Conservation (phyloP, 75 land plant species). For the Selaginella moellendorffii region DNA sequence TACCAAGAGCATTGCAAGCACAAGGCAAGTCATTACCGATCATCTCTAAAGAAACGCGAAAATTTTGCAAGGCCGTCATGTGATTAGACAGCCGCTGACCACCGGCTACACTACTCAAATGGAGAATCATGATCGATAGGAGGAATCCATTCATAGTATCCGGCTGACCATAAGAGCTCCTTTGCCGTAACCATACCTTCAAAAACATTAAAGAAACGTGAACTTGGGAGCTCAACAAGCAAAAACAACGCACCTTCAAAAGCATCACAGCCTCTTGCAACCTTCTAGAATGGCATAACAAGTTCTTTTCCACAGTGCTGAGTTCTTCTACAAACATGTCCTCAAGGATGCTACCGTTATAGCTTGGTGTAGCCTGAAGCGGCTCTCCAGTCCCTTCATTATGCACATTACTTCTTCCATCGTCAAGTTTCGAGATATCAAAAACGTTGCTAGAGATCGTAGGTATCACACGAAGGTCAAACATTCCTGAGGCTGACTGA, state of each 20-base stretch:
- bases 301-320: conserved; percentile 26
- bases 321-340: conserved; percentile 66
- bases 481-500: conserved; percentile 15
- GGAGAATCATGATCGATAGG: conserved; percentile 40
- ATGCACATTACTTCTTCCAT: conserved; percentile 48
- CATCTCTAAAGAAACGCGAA: conserved; percentile 56
- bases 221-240: not conserved
- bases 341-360: conserved; percentile 73
- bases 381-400: conserved; percentile 24
- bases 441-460: conserved; percentile 37
- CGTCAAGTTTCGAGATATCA: conserved; percentile 33
- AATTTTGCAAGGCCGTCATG: conserved; percentile 62
- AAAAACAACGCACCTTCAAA: conserved; percentile 37
- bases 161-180: conserved; percentile 39
- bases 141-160: conserved; percentile 72
- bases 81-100: conserved; percentile 32
- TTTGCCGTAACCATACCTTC: conserved; percentile 78
- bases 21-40: conserved; percentile 29
- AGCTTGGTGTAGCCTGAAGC: conserved; percentile 47
- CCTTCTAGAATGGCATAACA: conserved; percentile 33
- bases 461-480: conserved; percentile 53
- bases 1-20: not conserved
- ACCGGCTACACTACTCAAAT: conserved; percentile 37
- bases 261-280: conserved; percentile 53
- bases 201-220: not conserved